Evolutionary conservation across 345 rosid species (phyloP).

Genomic region (Erucastrum elatum): DNA sequence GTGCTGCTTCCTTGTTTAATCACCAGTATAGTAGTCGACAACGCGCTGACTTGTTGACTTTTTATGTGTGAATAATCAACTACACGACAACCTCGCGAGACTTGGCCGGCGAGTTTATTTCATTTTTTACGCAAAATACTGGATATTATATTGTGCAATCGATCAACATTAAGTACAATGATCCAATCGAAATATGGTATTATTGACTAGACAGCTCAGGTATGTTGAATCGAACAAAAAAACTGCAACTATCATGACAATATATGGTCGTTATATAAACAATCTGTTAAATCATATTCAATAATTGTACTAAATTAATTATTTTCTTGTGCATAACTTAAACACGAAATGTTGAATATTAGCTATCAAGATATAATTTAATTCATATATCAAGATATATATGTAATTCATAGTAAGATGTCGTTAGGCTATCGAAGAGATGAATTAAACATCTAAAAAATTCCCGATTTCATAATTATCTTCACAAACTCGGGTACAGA

Average conservation of each 20-base stretch:
- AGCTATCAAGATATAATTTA: background rate
- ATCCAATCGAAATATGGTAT: conserved; percentile 16
- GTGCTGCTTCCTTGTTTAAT: conserved; percentile 23
- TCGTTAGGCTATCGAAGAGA: background rate
- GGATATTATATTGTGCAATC: background rate
- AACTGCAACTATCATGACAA: conserved; percentile 1
- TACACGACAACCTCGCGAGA: conserved; percentile 26
- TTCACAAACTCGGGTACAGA: background rate
- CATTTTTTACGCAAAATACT: conserved; percentile 6
- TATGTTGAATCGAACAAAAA: conserved; percentile 11
- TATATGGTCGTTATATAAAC: conserved; percentile 4
- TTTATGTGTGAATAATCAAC: conserved; percentile 15
- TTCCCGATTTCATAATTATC: background rate
- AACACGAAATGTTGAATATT: background rate
- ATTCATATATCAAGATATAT: background rate
- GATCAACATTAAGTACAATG: conserved; percentile 8
- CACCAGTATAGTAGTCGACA: conserved; percentile 21
- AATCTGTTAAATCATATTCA: conserved; percentile 5
- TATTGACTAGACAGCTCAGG: conserved; percentile 24
- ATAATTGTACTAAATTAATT: background rate
- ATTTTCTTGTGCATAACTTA: background rate
- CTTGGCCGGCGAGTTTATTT: conserved; percentile 34
- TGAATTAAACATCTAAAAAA: background rate
- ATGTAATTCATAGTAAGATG: background rate
- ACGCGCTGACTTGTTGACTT: conserved; percentile 37